Evolutionary conservation across 108 stramenopile species (phyloP).

Genomic region (Epipyxis sp.): DNA sequence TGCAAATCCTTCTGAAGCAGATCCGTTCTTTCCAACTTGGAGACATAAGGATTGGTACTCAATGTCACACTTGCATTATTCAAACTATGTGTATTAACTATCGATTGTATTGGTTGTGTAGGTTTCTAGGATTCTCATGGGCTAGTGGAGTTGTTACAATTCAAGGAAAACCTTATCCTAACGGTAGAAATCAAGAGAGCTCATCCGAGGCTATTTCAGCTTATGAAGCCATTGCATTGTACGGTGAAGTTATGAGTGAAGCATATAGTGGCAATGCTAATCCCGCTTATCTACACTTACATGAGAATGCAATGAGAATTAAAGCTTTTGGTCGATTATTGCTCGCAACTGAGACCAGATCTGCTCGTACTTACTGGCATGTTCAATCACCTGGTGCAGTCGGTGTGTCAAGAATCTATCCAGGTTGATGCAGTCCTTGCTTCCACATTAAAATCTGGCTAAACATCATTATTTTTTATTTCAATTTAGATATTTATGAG

Average conservation of each 20-base stretch:
- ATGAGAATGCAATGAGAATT: constrained; percentile 34
- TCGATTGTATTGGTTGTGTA: too few relatives aligned
- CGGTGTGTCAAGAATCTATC: constrained; percentile 49
- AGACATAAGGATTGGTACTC: constrained; percentile 59
- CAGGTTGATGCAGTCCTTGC: constrained; percentile 16
- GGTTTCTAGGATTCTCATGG: constrained; percentile 79
- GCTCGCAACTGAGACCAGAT: constrained; percentile 70
- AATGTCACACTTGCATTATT: too few relatives aligned
- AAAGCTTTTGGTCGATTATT: constrained; percentile 66
- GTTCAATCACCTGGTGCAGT: constrained; percentile 55
- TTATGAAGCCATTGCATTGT: constrained; percentile 83
- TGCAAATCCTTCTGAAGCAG: constrained; percentile 75
- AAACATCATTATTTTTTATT: background rate
- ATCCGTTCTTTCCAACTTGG: constrained; percentile 73
- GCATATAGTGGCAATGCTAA: constrained; percentile 38
- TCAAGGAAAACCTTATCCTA: constrained; percentile 65
- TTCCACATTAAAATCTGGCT: background rate
- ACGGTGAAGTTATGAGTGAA: constrained; percentile 65
- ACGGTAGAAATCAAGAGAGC: constrained; percentile 91
- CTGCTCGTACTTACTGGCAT: constrained; percentile 84
- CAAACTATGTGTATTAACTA: too few relatives aligned
- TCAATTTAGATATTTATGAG: constrained; percentile 42
- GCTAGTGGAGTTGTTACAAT: constrained; percentile 75
- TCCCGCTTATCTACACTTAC: constrained; percentile 41
- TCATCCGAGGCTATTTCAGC: constrained; percentile 85